Evolutionary conservation across 1,284 basidiomycete species (phyloP), one percentile per base, ranked within the genome.

Genomic region (Cryptococcus sp.): DNA sequence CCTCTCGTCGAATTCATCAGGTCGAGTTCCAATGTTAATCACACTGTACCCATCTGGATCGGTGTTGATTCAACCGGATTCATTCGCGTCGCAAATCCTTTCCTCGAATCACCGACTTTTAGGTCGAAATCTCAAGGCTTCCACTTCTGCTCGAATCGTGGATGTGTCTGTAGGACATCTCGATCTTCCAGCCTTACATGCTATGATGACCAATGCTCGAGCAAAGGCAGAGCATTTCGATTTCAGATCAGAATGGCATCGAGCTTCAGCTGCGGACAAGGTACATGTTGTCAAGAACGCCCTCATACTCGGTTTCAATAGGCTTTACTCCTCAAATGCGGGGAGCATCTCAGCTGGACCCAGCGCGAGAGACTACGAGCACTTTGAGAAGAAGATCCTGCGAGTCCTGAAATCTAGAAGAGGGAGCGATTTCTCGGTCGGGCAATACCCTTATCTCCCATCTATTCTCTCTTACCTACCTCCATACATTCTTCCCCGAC

Each of bases 41-140:
- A 74, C 72, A 1, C 58, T 76, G 11, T 75, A 74, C 54, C 73
- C 73, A 4, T 67, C 73, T n/a, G 51, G 60, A 6, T 71, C 72
- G 15, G 58, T 68, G 5, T 53, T 74, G 31, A 60, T 67, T 8
- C 63, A 64, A 10, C 74, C 74, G 1, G 62, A 68, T 55, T 61
- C 68, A 0, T 76, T 76, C 49, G 70, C 73, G 0, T 67, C 56
- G 46, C 74, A 76, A 55, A 54, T 76, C 34, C 52, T 76, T 15
- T 66, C 71, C 2, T 46, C 61, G 3, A 74, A 68, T 46, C 73
- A 76, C 55, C 52, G 55, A 4, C 56, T 76, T 3, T 66, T 76
- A 1, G 65, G 63, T 8, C 57, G 59, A 41, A 77, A 77, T 53
- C 69, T 74, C 14, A 58, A 61, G 0, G 68, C 65, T 3, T 67